A percentile compares a stretch with the other conserved stretches of the same genome.
Evolutionary conservation across 805 yeast species (phyloP).

Genomic region (Candida insectorum): DNA sequence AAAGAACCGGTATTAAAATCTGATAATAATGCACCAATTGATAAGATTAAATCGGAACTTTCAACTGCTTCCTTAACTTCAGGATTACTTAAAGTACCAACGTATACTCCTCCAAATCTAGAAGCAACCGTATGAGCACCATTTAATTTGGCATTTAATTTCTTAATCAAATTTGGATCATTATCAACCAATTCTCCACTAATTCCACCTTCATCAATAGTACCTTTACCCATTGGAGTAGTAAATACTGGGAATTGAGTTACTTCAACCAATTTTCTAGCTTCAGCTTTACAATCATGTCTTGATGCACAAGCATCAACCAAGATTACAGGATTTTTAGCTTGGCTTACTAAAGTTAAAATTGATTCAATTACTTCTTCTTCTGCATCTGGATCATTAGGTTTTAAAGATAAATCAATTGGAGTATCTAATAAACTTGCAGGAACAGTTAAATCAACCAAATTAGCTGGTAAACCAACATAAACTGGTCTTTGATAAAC

Average conservation of each 20-base stretch:
- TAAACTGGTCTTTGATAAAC: slow-evolving; percentile 38
- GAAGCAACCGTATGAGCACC: slow-evolving; percentile 18
- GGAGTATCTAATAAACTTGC: slow-evolving; percentile 32
- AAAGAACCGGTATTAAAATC: slow-evolving; percentile 41
- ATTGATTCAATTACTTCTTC: slow-evolving; percentile 32
- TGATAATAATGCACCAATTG: slow-evolving; percentile 37
- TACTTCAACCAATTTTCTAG: slow-evolving; percentile 27
- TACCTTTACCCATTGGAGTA: slow-evolving; percentile 41
- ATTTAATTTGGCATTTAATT: slow-evolving; percentile 19
- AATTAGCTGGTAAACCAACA: slow-evolving; percentile 38
- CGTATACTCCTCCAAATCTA: slow-evolving; percentile 39
- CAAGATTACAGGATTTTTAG: slow-evolving; percentile 33
- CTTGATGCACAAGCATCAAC: slow-evolving; percentile 42
- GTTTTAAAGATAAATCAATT: slow-evolving; percentile 29
- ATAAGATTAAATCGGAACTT: slow-evolving; percentile 33
- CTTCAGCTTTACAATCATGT: slow-evolving; percentile 34
- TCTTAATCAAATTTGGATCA: slow-evolving; percentile 22
- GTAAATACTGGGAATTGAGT: slow-evolving; percentile 39
- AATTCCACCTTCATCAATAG: slow-evolving; percentile 35
- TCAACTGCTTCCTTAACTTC: slow-evolving; percentile 36
- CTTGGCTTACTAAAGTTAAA: slow-evolving; percentile 20
- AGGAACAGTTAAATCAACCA: slow-evolving; percentile 36
- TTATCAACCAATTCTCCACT: slow-evolving; percentile 21
- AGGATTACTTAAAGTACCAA: slow-evolving; percentile 36
- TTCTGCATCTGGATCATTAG: slow-evolving; percentile 35